Base-by-base conservation (phyloP, 306 rosid species). In the Prunus armeniaca region DNA sequence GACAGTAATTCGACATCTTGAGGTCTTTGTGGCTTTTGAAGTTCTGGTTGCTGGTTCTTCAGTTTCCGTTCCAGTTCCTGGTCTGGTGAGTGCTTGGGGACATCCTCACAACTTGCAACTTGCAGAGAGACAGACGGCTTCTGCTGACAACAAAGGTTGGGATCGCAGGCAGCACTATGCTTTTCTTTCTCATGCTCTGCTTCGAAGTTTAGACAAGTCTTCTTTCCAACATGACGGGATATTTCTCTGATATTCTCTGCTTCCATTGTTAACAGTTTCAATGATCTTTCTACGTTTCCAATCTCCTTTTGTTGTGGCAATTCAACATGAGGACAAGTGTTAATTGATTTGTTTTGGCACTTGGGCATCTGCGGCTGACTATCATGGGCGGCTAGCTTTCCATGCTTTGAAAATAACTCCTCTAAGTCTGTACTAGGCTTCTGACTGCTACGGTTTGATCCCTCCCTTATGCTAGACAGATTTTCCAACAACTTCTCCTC, bases 401-500 rank as follows among this genome's bases (percentile, higher is more conserved):
- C 54, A 17, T 43, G 54, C 28, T 13, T 67, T 14, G 24, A 7
- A 45, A 22, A 67, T 41, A 67, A 43, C 34, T 22, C 20, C 28
- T 9, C 43, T 6, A 60, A 2, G 28, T 51, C 50, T 49, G 24
- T 19, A 18, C 43, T 2, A 15, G 61, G 14, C 18, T 64, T 63
- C 27, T 11, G 65, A 78, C 27, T 38, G 55, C 19, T 65, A 47
- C 34, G 43, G 51, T 43, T 71, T 10, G 70, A 71, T 1, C 25
- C 3, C 25, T 4, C 67, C 65, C 20, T 65, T 4, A 2, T 28
- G 14, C 25, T 38, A 3, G 20, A 4, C 6, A 22, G 55, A 11
- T 45, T 30, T 66, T 63, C 80, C 2, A 41, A 24, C 47, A 58
- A 54, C 67, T 61, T 56, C 67, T 45, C 71, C 71, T 51, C 46